Evolutionary conservation across 441 rosid genomes (phyloP).

Genomic region (Corymbia citriodora): DNA sequence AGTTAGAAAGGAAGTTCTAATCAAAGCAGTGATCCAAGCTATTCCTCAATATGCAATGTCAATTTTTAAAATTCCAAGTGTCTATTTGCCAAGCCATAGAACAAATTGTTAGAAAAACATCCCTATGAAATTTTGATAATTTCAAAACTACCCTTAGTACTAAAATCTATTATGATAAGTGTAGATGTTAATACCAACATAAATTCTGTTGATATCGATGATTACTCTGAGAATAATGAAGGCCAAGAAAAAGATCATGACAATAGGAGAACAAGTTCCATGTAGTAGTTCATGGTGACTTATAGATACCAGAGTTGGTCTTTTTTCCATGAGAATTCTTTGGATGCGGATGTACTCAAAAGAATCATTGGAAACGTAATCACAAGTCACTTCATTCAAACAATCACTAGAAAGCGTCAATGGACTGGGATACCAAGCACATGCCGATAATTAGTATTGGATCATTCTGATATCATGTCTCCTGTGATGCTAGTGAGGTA

Average conservation of each 20-base stretch:
- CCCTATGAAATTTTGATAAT: background rate
- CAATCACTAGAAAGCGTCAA: background rate
- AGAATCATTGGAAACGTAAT: too few relatives aligned
- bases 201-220: background rate
- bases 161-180: background rate
- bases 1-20: background rate
- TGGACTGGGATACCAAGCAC: background rate
- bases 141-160: background rate
- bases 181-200: background rate
- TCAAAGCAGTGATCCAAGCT: background rate
- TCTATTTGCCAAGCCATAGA: background rate
- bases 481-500: background rate
- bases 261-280: background rate
- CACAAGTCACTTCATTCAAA: background rate
- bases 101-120: background rate
- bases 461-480: background rate
- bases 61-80: background rate
- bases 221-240: background rate
- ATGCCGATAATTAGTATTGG: background rate
- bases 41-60: background rate
- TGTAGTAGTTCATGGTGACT: background rate
- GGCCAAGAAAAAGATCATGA: background rate
- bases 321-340: background rate
- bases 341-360: background rate
- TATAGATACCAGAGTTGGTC: background rate